Evolutionary conservation across 345 rosid species (phyloP).

Genomic region (Eucalyptus marginata): DNA sequence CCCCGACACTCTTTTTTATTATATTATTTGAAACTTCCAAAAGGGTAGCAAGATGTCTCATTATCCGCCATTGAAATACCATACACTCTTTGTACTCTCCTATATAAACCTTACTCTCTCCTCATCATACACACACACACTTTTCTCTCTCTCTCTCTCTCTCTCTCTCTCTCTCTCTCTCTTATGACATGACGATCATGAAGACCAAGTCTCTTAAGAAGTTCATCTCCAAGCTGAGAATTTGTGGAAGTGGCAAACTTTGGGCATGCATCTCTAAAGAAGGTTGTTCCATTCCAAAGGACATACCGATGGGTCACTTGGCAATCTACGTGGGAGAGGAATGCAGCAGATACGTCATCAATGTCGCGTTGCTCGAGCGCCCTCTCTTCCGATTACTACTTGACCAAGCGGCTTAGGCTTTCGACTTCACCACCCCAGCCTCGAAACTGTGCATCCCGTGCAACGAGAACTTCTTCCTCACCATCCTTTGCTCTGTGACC

Average conservation of each 20-base stretch:
- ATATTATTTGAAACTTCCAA: background rate
- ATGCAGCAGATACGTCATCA: conserved; percentile 18
- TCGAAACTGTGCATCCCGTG: conserved; percentile 17
- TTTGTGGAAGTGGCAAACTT: background rate
- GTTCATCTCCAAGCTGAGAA: background rate
- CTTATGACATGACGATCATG: background rate
- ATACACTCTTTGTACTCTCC: background rate
- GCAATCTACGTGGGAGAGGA: conserved; percentile 26
- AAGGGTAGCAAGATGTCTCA: background rate
- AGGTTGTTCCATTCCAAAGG: background rate
- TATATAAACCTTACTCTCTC: background rate
- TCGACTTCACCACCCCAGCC: conserved; percentile 2
- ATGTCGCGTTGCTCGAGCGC: conserved; percentile 6
- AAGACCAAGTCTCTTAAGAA: background rate
- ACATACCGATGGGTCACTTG: conserved; percentile 26
- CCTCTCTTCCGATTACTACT: conserved; percentile 21
- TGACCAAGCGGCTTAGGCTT: conserved; percentile 18
- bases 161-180: background rate
- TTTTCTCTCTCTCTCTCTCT: background rate
- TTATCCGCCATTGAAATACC: background rate
- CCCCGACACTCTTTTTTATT: background rate
- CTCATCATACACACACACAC: too few species aligned
- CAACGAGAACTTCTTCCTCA: conserved; percentile 4
- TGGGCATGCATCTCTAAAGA: background rate
- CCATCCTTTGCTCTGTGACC: background rate